These are phyloP conservation scores for Pseudocercospora fuligena DNA, from an alignment of 2,329 filamentous ascomycete species.

Conservation along the genomic window DNA sequence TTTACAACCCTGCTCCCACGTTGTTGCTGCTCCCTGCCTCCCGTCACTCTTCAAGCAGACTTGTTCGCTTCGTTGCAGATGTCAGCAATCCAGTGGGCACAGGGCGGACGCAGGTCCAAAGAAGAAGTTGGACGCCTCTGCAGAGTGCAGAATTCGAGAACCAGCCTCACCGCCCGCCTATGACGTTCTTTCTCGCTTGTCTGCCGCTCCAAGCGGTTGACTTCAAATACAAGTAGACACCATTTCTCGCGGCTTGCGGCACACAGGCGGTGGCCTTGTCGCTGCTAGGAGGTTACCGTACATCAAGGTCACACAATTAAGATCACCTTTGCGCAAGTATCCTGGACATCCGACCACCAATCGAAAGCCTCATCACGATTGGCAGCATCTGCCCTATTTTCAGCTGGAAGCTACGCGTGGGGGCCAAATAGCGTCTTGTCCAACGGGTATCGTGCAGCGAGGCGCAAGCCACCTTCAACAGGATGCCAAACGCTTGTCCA, in stretches of 20 bases:
- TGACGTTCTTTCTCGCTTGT: not conserved
- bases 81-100: not conserved
- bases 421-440: conserved; percentile 6
- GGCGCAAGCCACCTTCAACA: conserved; percentile 3
- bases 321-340: not conserved
- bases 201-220: not conserved
- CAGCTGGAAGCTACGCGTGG: conserved; percentile 6
- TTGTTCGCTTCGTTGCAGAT: not conserved
- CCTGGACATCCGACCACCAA: not conserved
- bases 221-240: not conserved
- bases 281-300: not conserved
- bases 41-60: not conserved
- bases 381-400: conserved; percentile 7
- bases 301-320: not conserved
- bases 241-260: not conserved
- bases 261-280: not conserved
- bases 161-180: not conserved
- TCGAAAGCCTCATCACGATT: not conserved
- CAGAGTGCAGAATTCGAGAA: not conserved
- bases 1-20: not conserved
- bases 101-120: conserved; percentile 5
- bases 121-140: not conserved
- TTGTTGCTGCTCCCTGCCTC: not conserved
- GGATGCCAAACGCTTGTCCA: conserved; percentile 3
- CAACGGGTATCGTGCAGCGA: not conserved